A percentile compares a stretch with the other conserved stretches of the same genome.
Conservation (phyloP, 257 asterid species). For the Solanum medicagineum region DNA sequence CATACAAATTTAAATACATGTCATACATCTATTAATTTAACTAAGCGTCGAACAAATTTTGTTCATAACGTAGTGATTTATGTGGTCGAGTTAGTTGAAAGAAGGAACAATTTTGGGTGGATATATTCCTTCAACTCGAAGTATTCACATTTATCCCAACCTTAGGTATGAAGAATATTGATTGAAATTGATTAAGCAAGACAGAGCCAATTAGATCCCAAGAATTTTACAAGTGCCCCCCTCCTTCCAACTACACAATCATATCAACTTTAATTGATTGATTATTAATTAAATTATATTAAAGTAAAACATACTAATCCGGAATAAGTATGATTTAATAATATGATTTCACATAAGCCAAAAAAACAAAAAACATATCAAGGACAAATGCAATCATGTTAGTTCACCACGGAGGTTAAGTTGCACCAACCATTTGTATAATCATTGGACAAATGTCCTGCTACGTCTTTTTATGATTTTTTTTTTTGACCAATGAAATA, state of each 20-base stretch:
- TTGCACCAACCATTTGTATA: not conserved
- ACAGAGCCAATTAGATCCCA: not conserved
- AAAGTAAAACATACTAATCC: not conserved
- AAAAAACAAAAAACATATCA: not conserved
- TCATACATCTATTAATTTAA: not conserved
- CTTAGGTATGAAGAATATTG: not conserved
- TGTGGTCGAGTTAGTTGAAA: not conserved
- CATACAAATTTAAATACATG: no score
- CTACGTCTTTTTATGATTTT: not conserved
- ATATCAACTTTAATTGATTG: not conserved
- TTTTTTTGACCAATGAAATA: not conserved
- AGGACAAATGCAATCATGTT: not conserved
- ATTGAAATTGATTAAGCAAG: not conserved
- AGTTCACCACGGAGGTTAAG: not conserved
- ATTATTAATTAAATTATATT: not conserved
- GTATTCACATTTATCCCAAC: not conserved
- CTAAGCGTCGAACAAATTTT: not conserved
- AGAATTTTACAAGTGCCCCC: not conserved
- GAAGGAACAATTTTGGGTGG: not conserved
- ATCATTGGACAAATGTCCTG: not conserved
- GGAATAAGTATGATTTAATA: not conserved
- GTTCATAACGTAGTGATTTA: not conserved
- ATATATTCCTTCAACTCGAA: not conserved
- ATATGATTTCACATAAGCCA: not conserved
- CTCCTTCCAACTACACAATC: not conserved